phyloP scores from a whole-genome alignment of 129 eudicot species.

The Chrysanthemum lavandulifolium region DNA sequence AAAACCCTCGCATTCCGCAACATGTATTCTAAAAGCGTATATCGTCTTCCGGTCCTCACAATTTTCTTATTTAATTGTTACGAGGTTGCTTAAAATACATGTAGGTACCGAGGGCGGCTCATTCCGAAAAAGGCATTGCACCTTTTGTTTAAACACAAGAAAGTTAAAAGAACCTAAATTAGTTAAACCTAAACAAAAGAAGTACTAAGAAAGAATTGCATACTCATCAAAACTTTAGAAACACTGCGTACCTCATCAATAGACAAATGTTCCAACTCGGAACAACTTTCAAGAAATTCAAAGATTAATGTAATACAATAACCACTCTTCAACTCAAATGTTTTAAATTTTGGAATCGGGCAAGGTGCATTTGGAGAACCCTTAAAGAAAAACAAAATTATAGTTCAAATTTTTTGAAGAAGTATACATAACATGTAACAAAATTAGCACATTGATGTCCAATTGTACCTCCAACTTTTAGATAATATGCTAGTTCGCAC shows the following conservation, averaged over 20 bases:
- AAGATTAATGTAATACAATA: not conserved
- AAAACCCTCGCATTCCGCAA: no score
- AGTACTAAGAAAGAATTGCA: not conserved
- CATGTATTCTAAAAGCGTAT: no score
- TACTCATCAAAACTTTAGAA: not conserved
- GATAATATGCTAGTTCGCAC: no score
- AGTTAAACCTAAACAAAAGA: not conserved
- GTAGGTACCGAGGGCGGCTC: not conserved
- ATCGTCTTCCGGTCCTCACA: no score
- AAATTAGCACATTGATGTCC: not conserved
- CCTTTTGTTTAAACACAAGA: slow-evolving; percentile 17
- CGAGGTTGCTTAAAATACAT: slow-evolving; percentile 19
- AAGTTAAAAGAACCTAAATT: not conserved
- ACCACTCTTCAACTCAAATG: slow-evolving; percentile 6
- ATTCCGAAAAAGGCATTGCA: not conserved
- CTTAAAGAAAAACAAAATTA: not conserved
- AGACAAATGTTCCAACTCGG: slow-evolving; percentile 1
- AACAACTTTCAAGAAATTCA: not conserved
- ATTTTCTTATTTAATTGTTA: not conserved
- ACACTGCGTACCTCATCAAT: not conserved
- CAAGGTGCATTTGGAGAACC: not conserved
- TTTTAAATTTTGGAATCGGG: slow-evolving; percentile 19
- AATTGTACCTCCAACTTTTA: no score
- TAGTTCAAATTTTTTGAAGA: not conserved
- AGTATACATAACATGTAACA: no score